Percentiles rank a stretch among this genome's conserved stretches.
phyloP scores from a whole-genome alignment of 441 rosid species.

The Rhodomyrtus psidioides region DNA sequence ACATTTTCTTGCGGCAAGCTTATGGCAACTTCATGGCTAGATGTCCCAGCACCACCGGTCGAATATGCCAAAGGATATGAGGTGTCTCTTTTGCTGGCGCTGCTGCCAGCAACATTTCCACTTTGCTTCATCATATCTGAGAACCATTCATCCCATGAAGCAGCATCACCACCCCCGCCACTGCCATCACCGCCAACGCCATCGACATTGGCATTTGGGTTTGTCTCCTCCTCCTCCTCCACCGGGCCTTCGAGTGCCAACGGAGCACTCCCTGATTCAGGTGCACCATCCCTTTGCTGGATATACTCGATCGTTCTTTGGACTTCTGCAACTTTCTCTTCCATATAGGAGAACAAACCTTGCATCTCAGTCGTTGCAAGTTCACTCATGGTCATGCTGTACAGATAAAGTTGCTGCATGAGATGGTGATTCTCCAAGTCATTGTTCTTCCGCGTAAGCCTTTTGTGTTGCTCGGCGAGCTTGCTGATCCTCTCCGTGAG shows the following conservation, averaged over 20 bases:
- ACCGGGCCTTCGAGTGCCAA: neutral
- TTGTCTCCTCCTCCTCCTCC: neutral
- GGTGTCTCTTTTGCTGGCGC: neutral
- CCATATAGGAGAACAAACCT: slow-evolving; percentile 5
- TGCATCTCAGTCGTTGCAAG: slow-evolving; percentile 3
- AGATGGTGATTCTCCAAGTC: slow-evolving; percentile 17
- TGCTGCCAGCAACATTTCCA: neutral
- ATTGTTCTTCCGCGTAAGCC: slow-evolving; percentile 10
- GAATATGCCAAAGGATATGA: neutral
- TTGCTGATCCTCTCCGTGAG: slow-evolving; percentile 24
- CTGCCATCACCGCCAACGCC: neutral
- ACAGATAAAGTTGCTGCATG: slow-evolving; percentile 15
- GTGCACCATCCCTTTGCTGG: slow-evolving; percentile 6
- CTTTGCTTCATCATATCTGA: neutral
- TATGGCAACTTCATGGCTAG: neutral
- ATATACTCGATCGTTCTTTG: slow-evolving; percentile 8
- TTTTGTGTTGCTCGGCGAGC: slow-evolving; percentile 19
- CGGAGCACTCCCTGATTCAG: neutral
- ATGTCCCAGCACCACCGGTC: neutral
- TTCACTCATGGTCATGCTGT: neutral
- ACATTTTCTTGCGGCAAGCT: neutral
- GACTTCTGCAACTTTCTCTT: slow-evolving; percentile 18
- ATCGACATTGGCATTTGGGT: neutral
- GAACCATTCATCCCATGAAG: slow-evolving; percentile 13
- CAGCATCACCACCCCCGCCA: neutral